These are phyloP conservation scores for Astrocystis sublimbata DNA, from an alignment of 495 filamentous ascomycete species.

Conservation along the genomic window DNA sequence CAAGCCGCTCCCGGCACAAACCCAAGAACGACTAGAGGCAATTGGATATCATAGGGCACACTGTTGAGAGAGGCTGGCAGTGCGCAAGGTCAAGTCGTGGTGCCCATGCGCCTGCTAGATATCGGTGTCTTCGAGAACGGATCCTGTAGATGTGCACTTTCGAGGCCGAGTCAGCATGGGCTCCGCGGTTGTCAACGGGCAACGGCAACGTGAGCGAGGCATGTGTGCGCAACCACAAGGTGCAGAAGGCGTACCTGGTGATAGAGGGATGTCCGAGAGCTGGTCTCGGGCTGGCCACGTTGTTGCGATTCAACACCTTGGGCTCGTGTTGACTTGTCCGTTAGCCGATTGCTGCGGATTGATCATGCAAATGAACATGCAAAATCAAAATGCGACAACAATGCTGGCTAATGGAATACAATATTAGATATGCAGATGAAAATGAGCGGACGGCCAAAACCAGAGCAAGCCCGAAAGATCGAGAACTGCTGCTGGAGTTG, in stretches of 20 bases:
- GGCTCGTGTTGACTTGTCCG: slow-evolving; percentile 15
- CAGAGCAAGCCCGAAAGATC: slow-evolving; percentile 46
- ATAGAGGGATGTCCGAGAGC: background rate
- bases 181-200: background rate
- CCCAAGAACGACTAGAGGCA: slow-evolving; percentile 39
- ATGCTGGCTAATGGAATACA: slow-evolving; percentile 33
- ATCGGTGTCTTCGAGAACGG: background rate
- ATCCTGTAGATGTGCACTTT: background rate
- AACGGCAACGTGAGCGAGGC: background rate
- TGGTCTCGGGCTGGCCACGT: background rate
- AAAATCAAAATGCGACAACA: slow-evolving; percentile 31
- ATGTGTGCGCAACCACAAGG: background rate
- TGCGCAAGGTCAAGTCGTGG: slow-evolving; percentile 9
- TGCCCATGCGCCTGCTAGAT: slow-evolving; percentile 5
- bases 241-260: slow-evolving; percentile 8
- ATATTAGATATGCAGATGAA: slow-evolving; percentile 29
- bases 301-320: background rate
- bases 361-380: slow-evolving; percentile 21
- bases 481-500: slow-evolving; percentile 51
- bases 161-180: background rate
- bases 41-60: slow-evolving; percentile 42
- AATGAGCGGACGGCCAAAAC: slow-evolving; percentile 58
- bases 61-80: background rate
- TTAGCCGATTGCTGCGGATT: slow-evolving; percentile 9
- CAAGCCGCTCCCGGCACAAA: slow-evolving; percentile 51